phyloP scores from a whole-genome alignment of 2,329 filamentous ascomycete genomes.

The Pezicula radicicola region DNA sequence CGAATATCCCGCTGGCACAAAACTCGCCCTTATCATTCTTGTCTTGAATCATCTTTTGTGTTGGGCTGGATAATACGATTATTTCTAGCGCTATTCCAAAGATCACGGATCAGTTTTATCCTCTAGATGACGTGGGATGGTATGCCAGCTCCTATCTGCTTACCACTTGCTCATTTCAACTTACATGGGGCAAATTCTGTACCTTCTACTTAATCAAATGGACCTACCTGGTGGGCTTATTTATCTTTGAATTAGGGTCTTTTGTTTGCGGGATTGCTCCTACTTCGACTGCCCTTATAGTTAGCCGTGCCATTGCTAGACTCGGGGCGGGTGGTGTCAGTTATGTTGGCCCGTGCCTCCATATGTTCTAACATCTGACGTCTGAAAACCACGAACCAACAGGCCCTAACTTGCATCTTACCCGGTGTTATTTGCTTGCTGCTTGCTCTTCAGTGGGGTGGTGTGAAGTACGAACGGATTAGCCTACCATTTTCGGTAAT shows the following conservation, averaged over 20 bases:
- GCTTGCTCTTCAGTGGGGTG: slow-evolving; percentile 43
- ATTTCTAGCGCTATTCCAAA: slow-evolving; percentile 34
- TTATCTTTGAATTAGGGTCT: slow-evolving; percentile 35
- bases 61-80: slow-evolving; percentile 22
- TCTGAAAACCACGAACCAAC: too few relatives aligned
- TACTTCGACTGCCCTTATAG: slow-evolving; percentile 37
- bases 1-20: neutral
- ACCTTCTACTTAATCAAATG: slow-evolving; percentile 33
- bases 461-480: slow-evolving; percentile 38
- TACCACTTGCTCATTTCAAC: slow-evolving; percentile 30
- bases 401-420: neutral
- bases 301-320: slow-evolving; percentile 34
- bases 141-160: slow-evolving; percentile 38
- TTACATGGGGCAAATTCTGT: slow-evolving; percentile 33
- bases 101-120: slow-evolving; percentile 34
- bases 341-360: too few relatives aligned
- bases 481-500: too few relatives aligned
- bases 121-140: slow-evolving; percentile 42
- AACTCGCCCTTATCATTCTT: neutral
- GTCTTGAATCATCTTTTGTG: slow-evolving; percentile 34
- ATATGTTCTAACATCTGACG: too few relatives aligned
- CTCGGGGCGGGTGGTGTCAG: slow-evolving; percentile 17
- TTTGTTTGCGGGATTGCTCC: slow-evolving; percentile 33
- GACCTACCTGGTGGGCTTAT: slow-evolving; percentile 30
- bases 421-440: slow-evolving; percentile 33